Evolutionary conservation across 2,329 filamentous ascomycete genomes (phyloP), one percentile per base, ranked within the genome.

Genomic region (Stromatinia cepivora): DNA sequence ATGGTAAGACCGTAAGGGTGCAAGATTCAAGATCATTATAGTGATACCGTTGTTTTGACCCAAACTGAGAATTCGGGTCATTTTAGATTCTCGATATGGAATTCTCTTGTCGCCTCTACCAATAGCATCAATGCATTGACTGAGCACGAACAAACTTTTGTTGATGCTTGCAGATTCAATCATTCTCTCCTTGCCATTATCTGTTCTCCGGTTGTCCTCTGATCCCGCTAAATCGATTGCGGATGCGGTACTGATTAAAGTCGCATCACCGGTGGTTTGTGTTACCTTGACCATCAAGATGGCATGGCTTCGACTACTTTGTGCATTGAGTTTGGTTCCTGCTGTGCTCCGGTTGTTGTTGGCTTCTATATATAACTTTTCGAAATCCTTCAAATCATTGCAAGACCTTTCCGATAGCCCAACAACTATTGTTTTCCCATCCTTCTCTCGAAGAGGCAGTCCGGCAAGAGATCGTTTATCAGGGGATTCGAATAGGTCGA

Each of bases 101-200:
- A 98, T 94, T 46, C 94, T 88, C 75, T 85, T 87, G 78, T 90
- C 88, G 45, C 87, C 87, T 34, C 87, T 83, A 0, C 91, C 92
- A 78, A 98, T 98, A 69, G 94, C 94, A 78, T 98, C 94, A 66
- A 98, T 94, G 76, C 94, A 98, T 79, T 97, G 93, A 56, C 93
- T 94, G 62, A 98, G 82, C 25, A 97, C 94, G 76, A 98, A 98
- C 9, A 98, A 84, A 72, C 92, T 96, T 82, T 97, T 98, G 85
- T 98, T 98, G 83, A 98, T 98, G 77, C 92, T 94, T 0, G 94
- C 93, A 52, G 93, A 97, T 80, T 98, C 94, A n/a, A 97, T 87
- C 78, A 98, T 84, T 36, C 94, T 87, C 79, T 97, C 93, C 79
- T 94, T 95, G 76, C 90, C 93, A 79, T 98, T 98, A 66, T 97